These are phyloP conservation scores for Eimeria falciformis DNA, from an alignment of 169 alveolate genomes.

Conservation along the genomic window DNA sequence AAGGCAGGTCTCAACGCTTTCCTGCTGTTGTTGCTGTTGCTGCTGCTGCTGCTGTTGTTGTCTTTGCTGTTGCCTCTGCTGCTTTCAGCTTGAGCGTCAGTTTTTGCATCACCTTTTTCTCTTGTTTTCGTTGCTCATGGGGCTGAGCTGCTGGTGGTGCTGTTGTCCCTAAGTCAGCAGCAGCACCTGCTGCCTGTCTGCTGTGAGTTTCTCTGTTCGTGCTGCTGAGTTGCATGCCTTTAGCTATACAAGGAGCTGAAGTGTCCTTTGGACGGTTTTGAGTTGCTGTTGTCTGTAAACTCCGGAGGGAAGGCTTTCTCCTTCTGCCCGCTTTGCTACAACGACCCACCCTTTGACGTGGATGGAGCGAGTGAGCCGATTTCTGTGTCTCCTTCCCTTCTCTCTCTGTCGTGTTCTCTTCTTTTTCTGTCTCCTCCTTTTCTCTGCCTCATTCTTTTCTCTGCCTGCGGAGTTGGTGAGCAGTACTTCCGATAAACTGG, in stretches of 20 bases:
- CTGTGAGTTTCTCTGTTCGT: neutral
- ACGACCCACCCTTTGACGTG: constrained; percentile 86
- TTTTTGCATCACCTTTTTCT: neutral
- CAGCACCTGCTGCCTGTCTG: neutral
- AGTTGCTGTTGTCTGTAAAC: constrained; percentile 79
- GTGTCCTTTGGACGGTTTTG: constrained; percentile 90
- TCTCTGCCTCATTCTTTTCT: no score
- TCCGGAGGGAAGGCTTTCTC: constrained; percentile 80
- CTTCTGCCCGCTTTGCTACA: constrained; percentile 87
- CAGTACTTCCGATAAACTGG: no score
- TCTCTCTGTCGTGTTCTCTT: neutral
- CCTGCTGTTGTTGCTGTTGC: neutral
- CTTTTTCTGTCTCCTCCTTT: neutral
- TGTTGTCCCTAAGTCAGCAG: neutral
- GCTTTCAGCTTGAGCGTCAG: neutral
- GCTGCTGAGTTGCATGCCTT: constrained; percentile 29
- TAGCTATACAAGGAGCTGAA: constrained; percentile 85
- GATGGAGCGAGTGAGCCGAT: neutral
- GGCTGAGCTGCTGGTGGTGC: neutral
- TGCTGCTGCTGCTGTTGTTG: neutral
- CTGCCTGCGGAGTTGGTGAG: no score
- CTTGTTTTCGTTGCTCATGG: neutral
- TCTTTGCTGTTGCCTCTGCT: neutral
- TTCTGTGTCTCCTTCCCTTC: neutral
- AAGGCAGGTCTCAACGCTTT: constrained; percentile 36